phyloP scores from a whole-genome alignment of 2,329 filamentous ascomycete species.

The Alternaria ethzedia region DNA sequence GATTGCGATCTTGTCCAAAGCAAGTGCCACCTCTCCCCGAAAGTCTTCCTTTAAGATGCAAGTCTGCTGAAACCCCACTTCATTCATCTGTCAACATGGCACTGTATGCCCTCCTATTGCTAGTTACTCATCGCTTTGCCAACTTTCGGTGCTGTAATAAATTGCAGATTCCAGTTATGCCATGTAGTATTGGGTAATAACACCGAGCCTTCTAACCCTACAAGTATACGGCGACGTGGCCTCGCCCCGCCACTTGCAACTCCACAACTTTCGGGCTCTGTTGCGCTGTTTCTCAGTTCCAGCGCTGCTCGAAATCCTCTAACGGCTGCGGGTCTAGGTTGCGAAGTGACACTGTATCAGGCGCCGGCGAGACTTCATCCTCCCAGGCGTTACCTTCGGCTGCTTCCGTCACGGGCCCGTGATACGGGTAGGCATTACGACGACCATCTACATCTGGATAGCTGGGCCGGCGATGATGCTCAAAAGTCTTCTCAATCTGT shows the following conservation, averaged over 20 bases:
- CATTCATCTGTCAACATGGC: not conserved
- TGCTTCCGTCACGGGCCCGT: not conserved
- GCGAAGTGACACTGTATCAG: not conserved
- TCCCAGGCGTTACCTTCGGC: not conserved
- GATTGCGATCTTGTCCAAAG: not conserved
- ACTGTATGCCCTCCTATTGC: not conserved
- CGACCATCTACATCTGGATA: not conserved
- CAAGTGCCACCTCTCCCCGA: not conserved
- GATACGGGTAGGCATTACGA: not conserved
- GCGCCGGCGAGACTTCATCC: not conserved
- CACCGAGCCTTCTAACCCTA: not conserved
- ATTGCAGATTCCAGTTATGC: not conserved
- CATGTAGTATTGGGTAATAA: not conserved
- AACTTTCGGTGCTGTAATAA: not conserved
- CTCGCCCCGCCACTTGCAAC: not conserved
- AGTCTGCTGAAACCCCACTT: not conserved
- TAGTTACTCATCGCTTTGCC: accelerated
- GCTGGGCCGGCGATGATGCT: not conserved
- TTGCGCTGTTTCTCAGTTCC: not conserved
- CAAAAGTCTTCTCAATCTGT: not conserved
- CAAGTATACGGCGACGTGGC: not conserved
- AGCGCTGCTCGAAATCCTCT: not conserved
- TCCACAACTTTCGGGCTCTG: not conserved
- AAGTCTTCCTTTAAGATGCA: not conserved
- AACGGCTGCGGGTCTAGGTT: not conserved